Percentiles rank a stretch among this genome's conserved stretches.
These are phyloP conservation scores for Colletotrichum karsti DNA, from an alignment of 2,329 filamentous ascomycete species.

Conservation along the genomic window DNA sequence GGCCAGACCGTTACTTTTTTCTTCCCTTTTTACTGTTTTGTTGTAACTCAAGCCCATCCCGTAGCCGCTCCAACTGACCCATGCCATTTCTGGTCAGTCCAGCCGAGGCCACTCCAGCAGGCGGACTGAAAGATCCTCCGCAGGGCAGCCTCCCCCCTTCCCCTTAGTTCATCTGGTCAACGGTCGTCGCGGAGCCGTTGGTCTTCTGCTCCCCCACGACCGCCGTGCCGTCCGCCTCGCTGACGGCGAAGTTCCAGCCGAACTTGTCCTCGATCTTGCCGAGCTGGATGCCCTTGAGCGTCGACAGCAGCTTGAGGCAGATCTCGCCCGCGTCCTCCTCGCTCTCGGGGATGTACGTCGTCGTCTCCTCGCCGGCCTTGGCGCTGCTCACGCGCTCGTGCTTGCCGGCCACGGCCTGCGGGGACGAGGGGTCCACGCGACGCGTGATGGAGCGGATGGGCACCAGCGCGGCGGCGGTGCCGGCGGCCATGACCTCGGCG, in stretches of 20 bases:
- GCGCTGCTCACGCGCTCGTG: constrained; percentile 48
- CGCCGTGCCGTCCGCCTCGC: constrained; percentile 52
- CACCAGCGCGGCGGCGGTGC: constrained; percentile 90
- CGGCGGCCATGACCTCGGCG: constrained; percentile 86
- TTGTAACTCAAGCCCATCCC: not conserved
- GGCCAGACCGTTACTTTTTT: not conserved
- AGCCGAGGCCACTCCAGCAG: not conserved
- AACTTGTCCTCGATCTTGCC: constrained; percentile 82
- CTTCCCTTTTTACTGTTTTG: constrained; percentile 6
- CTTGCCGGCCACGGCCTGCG: constrained; percentile 47
- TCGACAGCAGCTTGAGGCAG: constrained; percentile 75
- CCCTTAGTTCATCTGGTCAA: constrained; percentile 43
- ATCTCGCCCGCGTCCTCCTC: constrained; percentile 77
- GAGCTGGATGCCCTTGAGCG: constrained; percentile 85
- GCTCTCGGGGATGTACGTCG: constrained; percentile 62
- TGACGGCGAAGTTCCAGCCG: constrained; percentile 71
- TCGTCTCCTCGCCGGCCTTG: constrained; percentile 54
- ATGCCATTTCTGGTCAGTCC: not conserved
- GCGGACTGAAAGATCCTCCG: not conserved
- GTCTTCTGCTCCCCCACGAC: constrained; percentile 39
- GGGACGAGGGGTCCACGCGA: constrained; percentile 48
- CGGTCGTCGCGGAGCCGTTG: constrained; percentile 33
- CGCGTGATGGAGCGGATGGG: constrained; percentile 92
- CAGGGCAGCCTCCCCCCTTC: no score
- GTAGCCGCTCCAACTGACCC: not conserved